These are phyloP conservation scores for Cynanchum wilfordii DNA, from an alignment of 257 asterid genomes.

Conservation along the genomic window DNA sequence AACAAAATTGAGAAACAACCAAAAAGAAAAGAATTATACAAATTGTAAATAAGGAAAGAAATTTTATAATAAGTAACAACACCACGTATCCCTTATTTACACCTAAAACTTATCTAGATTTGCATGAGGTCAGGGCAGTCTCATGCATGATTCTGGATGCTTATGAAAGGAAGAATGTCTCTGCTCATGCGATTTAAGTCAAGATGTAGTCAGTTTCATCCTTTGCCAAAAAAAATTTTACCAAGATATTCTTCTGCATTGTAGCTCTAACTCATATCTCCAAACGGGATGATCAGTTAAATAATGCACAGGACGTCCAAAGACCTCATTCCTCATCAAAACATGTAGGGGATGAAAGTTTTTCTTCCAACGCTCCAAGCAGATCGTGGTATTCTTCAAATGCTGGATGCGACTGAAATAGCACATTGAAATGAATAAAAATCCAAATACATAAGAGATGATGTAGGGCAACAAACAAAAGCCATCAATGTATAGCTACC, in stretches of 20 bases:
- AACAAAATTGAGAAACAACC: not conserved
- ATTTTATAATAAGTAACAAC: slow-evolving; percentile 8
- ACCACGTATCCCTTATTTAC: slow-evolving; percentile 20
- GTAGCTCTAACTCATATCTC: not conserved
- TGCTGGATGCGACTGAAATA: slow-evolving; percentile 57
- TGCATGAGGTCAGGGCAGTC: not conserved
- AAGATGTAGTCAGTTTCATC: not conserved
- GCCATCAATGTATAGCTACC: not conserved
- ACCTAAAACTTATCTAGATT: slow-evolving; percentile 9
- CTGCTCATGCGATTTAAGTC: not conserved
- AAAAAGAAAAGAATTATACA: slow-evolving; percentile 6
- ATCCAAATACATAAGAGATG: slow-evolving; percentile 9
- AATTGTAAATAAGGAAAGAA: slow-evolving; percentile 6
- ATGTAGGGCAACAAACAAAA: not conserved
- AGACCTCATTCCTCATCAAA: slow-evolving; percentile 44
- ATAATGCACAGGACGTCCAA: slow-evolving; percentile 17
- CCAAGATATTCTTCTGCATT: not conserved
- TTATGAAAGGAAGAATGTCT: not conserved
- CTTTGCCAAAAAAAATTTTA: not conserved
- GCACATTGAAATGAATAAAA: slow-evolving; percentile 2
- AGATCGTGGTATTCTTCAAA: slow-evolving; percentile 74
- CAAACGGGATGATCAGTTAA: slow-evolving; percentile 3
- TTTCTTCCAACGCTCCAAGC: slow-evolving; percentile 76
- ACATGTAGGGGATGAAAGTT: slow-evolving; percentile 45
- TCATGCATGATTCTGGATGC: not conserved